These are phyloP conservation scores for Crataegus laevigata DNA, from an alignment of 306 rosid genomes.

Conservation along the genomic window DNA sequence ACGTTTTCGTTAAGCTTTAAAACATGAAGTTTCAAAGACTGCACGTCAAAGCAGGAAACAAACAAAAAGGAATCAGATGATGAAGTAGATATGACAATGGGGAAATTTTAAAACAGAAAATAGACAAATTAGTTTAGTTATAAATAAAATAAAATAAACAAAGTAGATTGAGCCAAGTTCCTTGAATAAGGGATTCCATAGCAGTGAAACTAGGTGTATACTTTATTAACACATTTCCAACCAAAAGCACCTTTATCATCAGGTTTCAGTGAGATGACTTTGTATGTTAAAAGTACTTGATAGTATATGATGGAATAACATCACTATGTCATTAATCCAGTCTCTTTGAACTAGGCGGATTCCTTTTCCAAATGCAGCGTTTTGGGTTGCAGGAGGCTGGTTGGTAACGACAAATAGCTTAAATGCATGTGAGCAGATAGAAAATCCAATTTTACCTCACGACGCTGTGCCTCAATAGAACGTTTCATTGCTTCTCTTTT, in stretches of 20 bases:
- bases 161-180: slow-evolving; percentile 1
- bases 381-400: not conserved
- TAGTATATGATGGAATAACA: not conserved
- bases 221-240: not conserved
- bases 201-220: not conserved
- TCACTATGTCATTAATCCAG: not conserved
- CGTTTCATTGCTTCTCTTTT: slow-evolving; percentile 71
- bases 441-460: slow-evolving; percentile 46
- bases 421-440: not conserved
- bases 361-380: not conserved
- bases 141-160: not conserved
- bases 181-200: slow-evolving; percentile 5
- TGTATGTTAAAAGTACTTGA: not conserved
- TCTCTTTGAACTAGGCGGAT: not conserved
- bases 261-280: not conserved
- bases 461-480: slow-evolving; percentile 76
- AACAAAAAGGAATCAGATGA: slow-evolving; percentile 7
- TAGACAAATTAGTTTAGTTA: not conserved
- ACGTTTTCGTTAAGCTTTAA: slow-evolving; percentile 58
- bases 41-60: slow-evolving; percentile 28
- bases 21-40: slow-evolving; percentile 96
- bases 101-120: not conserved
- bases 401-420: not conserved
- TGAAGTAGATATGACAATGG: slow-evolving; percentile 1
- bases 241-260: not conserved